These are phyloP conservation scores for Trametes elegans DNA, from an alignment of 768 basidiomycete genomes.

Conservation along the genomic window DNA sequence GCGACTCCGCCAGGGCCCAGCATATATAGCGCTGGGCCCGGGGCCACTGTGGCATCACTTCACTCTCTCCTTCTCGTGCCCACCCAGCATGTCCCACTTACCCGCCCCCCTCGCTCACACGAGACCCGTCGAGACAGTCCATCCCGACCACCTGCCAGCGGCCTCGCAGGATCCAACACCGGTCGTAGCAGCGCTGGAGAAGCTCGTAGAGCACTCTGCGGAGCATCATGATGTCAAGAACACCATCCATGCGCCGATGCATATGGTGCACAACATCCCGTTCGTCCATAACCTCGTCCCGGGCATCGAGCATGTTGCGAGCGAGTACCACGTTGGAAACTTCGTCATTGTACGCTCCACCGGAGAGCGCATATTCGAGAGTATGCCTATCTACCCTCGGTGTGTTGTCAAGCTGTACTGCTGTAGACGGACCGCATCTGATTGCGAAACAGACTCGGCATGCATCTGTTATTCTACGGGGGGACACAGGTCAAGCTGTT, in stretches of 20 bases:
- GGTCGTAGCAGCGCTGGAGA: constrained; percentile 33
- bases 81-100: constrained; percentile 14
- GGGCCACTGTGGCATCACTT: no score
- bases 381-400: constrained; percentile 22
- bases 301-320: constrained; percentile 52
- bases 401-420: background rate
- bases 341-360: constrained; percentile 45
- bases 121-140: constrained; percentile 18
- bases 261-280: constrained; percentile 28
- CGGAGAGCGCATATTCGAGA: constrained; percentile 15
- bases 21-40: no score
- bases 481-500: constrained; percentile 48
- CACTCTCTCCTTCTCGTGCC: no score
- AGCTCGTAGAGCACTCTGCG: constrained; percentile 38
- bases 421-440: background rate
- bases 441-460: constrained; percentile 47
- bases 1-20: no score
- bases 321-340: constrained; percentile 56
- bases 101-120: constrained; percentile 3
- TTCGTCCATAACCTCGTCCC: constrained; percentile 51
- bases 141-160: constrained; percentile 37
- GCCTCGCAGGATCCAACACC: constrained; percentile 15
- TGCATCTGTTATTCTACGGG: constrained; percentile 75
- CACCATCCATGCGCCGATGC: constrained; percentile 35
- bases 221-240: constrained; percentile 25